Evolutionary conservation across 1,284 basidiomycete genomes (phyloP).

Genomic region (Trichosporon inkin): DNA sequence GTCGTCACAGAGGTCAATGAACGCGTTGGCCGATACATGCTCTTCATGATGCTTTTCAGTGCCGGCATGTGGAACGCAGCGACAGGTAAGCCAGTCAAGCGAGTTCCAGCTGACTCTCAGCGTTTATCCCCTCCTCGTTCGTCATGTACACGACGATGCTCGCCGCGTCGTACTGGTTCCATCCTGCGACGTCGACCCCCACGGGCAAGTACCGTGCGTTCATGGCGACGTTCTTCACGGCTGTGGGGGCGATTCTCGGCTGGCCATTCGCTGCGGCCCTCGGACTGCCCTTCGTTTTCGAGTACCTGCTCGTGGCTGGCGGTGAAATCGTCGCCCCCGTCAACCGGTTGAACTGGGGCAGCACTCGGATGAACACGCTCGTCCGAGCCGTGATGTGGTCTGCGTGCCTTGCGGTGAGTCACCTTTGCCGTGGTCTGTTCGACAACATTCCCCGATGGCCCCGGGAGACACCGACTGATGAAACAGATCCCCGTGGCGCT

Average conservation of each 20-base stretch:
- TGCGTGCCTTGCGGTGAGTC: conserved; percentile 64
- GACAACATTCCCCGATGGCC: no score
- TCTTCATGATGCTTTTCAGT: conserved; percentile 77
- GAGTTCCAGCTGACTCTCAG: conserved; percentile 49
- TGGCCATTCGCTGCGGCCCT: conserved; percentile 93
- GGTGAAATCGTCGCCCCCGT: conserved; percentile 64
- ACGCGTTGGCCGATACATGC: conserved; percentile 81
- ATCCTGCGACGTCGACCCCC: conserved; percentile 60
- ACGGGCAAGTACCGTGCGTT: conserved; percentile 56
- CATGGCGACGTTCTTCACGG: conserved; percentile 66
- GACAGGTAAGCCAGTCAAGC: conserved; percentile 28
- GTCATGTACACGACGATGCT: conserved; percentile 86
- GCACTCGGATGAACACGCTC: conserved; percentile 62
- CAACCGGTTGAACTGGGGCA: conserved; percentile 57
- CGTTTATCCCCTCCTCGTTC: conserved; percentile 90
- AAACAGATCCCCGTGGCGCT: conserved; percentile 68
- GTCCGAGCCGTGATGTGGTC: conserved; percentile 59
- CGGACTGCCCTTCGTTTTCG: conserved; percentile 81
- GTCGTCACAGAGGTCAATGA: conserved; percentile 80
- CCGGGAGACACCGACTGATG: not conserved
- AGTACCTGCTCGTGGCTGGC: conserved; percentile 78
- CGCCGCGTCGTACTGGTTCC: conserved; percentile 71
- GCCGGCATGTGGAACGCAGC: conserved; percentile 96
- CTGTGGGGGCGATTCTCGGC: conserved; percentile 79
- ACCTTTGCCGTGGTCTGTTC: not conserved